Base-by-base conservation (phyloP, 2,329 filamentous ascomycete species). In the Hypoxylon sp. region DNA sequence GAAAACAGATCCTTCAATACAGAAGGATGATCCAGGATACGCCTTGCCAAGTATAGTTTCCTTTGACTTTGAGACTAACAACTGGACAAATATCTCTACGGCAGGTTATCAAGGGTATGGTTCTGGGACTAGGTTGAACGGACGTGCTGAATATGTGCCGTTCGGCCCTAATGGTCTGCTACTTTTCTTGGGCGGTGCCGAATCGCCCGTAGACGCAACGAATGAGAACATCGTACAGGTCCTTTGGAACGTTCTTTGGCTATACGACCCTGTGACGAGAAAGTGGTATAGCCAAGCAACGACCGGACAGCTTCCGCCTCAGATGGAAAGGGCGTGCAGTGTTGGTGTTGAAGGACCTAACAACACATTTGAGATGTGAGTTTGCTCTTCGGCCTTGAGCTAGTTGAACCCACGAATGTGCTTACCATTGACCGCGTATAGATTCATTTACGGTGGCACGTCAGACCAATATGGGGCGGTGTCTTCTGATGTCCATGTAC, bases 401-500 rank as follows among this genome's bases (percentile, higher is more conserved):
- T 5, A 11, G 13, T 7, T 19, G 11, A 19, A 6, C 22, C 6
- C 15, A 28, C 15, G 55, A 54, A 50, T 41, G 11, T 11, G 11
- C 56, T 57, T 19, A 64, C 50, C 28, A 37, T 32, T 10, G 13
- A 19, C 39, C 15, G 50, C 41, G 22, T 22, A 53, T 48, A 78
- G 77, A 46, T 80, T 76, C 59, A 68, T 80, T 1, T 79, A 79
- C 43, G 78, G 76, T 30, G 78, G 78, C 48, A 53, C 65, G 10
- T 68, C 68, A 19, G 59, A 61, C 39, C 67, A 72, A 17, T 60
- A 62, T 13, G 46, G 62, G 1, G 59, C 48, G 11, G 63, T 73
- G 6, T 73, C 71, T 3, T 56, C 71, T 28, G 75, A 78, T 5
- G 71, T 79, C 0, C 73, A 74, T 58, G 71, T 80, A 2, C 74